phyloP scores from a whole-genome alignment of 345 rosid genomes.

The Populus deltoides region DNA sequence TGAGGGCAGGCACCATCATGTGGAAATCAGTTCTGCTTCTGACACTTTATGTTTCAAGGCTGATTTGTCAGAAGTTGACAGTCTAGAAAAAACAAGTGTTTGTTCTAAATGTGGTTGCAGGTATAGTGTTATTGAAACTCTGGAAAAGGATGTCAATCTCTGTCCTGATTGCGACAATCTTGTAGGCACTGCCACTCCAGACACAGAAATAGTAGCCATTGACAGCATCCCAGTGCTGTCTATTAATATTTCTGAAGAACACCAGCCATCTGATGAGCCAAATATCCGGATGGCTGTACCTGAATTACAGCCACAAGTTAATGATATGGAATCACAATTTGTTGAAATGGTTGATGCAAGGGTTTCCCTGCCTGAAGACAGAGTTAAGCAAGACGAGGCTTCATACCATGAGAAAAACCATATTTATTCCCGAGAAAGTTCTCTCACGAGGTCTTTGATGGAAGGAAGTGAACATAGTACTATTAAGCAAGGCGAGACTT shows the following conservation, averaged over 20 bases:
- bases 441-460: constrained; percentile 24
- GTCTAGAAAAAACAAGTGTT: constrained; percentile 38
- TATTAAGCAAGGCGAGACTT: constrained; percentile 25
- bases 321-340: constrained; percentile 4
- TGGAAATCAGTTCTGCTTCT: constrained; percentile 44
- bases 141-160: constrained; percentile 43
- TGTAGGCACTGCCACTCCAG: constrained; percentile 27
- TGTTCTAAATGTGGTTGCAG: constrained; percentile 65
- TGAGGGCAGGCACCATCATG: constrained; percentile 39
- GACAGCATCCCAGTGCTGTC: constrained; percentile 29
- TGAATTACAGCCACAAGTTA: constrained; percentile 30
- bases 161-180: constrained; percentile 66
- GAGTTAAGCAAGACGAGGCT: constrained; percentile 27
- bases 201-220: constrained; percentile 24
- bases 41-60: constrained; percentile 34
- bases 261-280: constrained; percentile 28
- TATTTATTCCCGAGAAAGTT: constrained; percentile 33
- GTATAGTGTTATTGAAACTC: constrained; percentile 41
- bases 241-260: constrained; percentile 31
- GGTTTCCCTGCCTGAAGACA: constrained; percentile 33
- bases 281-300: constrained; percentile 19
- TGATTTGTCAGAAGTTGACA: constrained; percentile 42
- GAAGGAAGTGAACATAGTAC: constrained; percentile 25
- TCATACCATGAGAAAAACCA: constrained; percentile 30
- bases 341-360: constrained; percentile 26